These are phyloP conservation scores for Talaromyces ruber DNA, from an alignment of 495 filamentous ascomycete genomes.

Conservation along the genomic window DNA sequence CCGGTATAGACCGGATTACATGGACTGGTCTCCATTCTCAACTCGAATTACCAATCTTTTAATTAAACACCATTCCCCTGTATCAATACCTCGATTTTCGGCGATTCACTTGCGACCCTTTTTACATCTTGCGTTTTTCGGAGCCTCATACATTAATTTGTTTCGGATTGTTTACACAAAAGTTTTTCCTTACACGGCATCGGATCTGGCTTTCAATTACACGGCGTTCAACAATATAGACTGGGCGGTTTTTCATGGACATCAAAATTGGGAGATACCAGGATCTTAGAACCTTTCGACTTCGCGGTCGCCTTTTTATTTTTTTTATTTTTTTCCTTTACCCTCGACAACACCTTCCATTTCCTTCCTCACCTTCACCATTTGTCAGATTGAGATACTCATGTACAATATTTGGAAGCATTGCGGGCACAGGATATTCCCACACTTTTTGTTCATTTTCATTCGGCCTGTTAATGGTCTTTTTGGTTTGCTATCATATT, in stretches of 20 bases:
- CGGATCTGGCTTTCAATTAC: neutral
- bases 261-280: slow-evolving; percentile 34
- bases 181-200: neutral
- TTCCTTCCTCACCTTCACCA: slow-evolving; percentile 9
- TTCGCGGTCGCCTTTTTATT: slow-evolving; percentile 33
- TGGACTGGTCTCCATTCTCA: neutral
- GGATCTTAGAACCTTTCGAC: slow-evolving; percentile 32
- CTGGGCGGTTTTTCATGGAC: neutral
- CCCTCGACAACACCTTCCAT: neutral
- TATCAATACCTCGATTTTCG: neutral
- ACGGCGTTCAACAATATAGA: neutral
- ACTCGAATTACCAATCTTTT: neutral
- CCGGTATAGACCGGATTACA: too few relatives aligned
- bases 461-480: neutral
- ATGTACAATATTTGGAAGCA: slow-evolving; percentile 9
- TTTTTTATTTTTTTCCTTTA: slow-evolving; percentile 16
- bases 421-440: neutral
- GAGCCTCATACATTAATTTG: neutral
- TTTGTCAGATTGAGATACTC: slow-evolving; percentile 10
- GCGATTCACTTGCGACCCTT: neutral
- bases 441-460: neutral
- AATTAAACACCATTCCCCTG: neutral
- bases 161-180: neutral
- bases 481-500: slow-evolving; percentile 6
- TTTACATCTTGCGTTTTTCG: slow-evolving; percentile 2